Evolutionary conservation across 116 monocot genomes (phyloP), one percentile per base, ranked within the genome.

Genomic region (Zostera marina): DNA sequence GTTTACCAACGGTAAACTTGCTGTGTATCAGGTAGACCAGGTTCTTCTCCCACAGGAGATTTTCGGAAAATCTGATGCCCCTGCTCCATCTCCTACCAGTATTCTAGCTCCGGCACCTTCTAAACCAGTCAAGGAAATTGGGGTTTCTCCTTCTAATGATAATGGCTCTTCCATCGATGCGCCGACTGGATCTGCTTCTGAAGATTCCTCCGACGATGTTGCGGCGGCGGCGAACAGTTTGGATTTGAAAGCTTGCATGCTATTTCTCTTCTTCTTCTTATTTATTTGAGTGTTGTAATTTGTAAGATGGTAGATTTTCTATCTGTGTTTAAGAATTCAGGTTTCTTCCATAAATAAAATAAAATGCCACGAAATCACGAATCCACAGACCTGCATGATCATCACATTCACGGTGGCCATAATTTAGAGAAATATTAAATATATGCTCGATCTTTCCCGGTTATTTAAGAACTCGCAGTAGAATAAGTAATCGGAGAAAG

Each of bases 11-110:
- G 59, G 57, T 52, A 56, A 74, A 57, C 76, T 92, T n/a, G 76
- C 76, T 9, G 81, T 92, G 13, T 92, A 92, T 54, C 78, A 84
- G 61, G 72, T 92, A 3, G 72, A 87, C 19, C 69, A 79, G 72
- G 92, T 92, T 15, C 68, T 92, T 15, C 75, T 87, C 8, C 92
- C 92, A 21, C 17, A 74, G 40, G 61, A 15, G 7, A 69, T 92
- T 25, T 92, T 87, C 42, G 53, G 80, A 41, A 51, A 79, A 10
- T 42, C 80, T 0, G 41, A 71, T 10, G 32, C 32, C 4, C 72
- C 74, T 0, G 77, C 82, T 8, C 73, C 80, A 0, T 70, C 73
- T 0, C 77, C 77, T 0, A 73, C 73, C 9, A 71, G 76, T 4
- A 72, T 72, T 0, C 77, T 75, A 0, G 77, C 73, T 11, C 73